Evolutionary conservation across 139 green algal genomes (phyloP), one percentile per base, ranked within the genome.

Genomic region (Asterochloris erici): DNA sequence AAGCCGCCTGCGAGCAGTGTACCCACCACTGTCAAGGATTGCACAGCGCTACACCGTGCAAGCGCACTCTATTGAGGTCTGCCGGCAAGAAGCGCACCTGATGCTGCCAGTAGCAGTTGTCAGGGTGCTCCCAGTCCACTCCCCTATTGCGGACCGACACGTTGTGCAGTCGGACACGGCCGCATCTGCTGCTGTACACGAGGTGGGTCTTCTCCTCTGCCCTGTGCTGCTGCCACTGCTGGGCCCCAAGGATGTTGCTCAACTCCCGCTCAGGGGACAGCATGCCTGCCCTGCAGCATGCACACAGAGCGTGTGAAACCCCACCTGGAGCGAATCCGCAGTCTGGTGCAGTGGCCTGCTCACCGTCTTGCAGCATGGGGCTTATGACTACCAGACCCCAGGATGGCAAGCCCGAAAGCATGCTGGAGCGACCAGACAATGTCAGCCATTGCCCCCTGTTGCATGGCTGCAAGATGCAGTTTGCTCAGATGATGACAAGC

Each of bases 21-120:
- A 21, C 79, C 23, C n/a, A 79, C 80, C 85, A 79, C 12, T 61
- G 21, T 29, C 9, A 19, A 77, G n/a, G 24, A 77, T 12, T 77
- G 24, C 21, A 29, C 23, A 24, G 68, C 68, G 23, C 38, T 54
- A 54, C 38, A 54, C 4, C 38, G 38, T 54, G 66, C 21, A 73
- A 73, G 66, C 66, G 23, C 21, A 24, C 66, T 24, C 23, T 73
- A 73, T 73, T 29, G 19, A 63, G 27, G 38, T 16, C 27, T 47
- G 28, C 27, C 38, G 10, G 17, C 19, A 29, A 0, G 68, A 0
- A 28, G 16, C 74, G 9, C 74, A 91, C 85, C 85, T 90, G 82
- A 82, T 97, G 92, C 85, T 89, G 89, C 93, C 96, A 98, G 84
- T 93, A 97, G 63, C 95, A 82, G 78, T 96, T 98, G 79, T 74